phyloP scores from a whole-genome alignment of 2,329 filamentous ascomycete genomes.

The Sporothrix dimorphospora region DNA sequence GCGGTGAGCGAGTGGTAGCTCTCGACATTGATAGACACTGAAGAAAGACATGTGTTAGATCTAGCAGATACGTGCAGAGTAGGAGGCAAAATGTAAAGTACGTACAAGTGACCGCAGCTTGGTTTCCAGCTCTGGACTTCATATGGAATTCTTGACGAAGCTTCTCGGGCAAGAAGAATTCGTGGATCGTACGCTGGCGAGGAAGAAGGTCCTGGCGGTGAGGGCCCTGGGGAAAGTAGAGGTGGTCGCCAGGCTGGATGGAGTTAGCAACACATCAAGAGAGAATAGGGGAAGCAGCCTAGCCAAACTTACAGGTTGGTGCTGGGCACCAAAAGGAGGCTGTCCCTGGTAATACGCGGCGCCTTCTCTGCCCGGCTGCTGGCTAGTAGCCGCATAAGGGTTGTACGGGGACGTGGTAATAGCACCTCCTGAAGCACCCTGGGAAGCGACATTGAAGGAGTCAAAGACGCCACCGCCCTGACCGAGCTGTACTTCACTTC shows the following conservation, averaged over 20 bases:
- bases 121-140: constrained; percentile 81
- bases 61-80: background rate
- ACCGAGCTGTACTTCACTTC: constrained; percentile 24
- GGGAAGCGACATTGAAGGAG: constrained; percentile 14
- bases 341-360: constrained; percentile 70
- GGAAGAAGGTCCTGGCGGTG: constrained; percentile 77
- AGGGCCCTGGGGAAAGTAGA: constrained; percentile 87
- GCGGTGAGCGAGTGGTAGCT: constrained; percentile 92
- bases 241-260: constrained; percentile 77
- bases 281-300: background rate
- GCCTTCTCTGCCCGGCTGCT: constrained; percentile 59
- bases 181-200: constrained; percentile 84
- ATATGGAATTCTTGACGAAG: constrained; percentile 86
- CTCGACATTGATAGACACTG: constrained; percentile 63
- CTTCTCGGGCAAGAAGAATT: constrained; percentile 89
- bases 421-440: constrained; percentile 35
- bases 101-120: constrained; percentile 69
- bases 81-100: background rate
- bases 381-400: constrained; percentile 74
- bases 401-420: constrained; percentile 60
- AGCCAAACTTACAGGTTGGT: constrained; percentile 60
- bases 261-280: constrained; percentile 5
- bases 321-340: constrained; percentile 53
- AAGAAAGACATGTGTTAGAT: background rate
- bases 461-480: constrained; percentile 28